These are phyloP conservation scores for Fusarium odoratissimum DNA, from an alignment of 2,329 filamentous ascomycete genomes.

Conservation along the genomic window DNA sequence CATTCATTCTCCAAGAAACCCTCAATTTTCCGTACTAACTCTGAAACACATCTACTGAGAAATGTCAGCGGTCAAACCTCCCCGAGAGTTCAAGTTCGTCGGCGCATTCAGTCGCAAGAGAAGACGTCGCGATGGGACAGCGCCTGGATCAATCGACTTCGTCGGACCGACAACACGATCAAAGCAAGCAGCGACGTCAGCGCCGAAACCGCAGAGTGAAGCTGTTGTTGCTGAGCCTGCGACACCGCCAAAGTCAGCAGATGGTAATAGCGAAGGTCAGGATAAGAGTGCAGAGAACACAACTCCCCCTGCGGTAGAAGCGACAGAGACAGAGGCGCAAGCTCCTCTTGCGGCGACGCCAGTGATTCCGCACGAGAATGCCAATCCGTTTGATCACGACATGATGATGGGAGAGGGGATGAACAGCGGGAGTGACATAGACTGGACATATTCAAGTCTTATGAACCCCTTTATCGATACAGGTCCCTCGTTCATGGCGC, in stretches of 20 bases:
- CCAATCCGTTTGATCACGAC: neutral
- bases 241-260: neutral
- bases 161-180: neutral
- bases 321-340: neutral
- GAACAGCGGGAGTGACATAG: neutral
- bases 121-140: neutral
- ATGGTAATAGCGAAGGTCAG: neutral
- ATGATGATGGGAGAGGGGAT: neutral
- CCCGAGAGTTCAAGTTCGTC: neutral
- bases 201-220: neutral
- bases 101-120: neutral
- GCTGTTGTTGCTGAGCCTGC: neutral
- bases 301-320: neutral
- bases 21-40: neutral
- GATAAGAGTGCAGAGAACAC: fast-evolving
- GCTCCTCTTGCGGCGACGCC: neutral
- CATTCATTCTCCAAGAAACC: neutral
- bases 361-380: neutral
- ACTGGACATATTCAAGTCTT: neutral
- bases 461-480: neutral
- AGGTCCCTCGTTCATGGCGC: neutral
- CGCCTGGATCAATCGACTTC: neutral
- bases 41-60: no score
- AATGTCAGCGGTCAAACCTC: neutral
- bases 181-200: neutral